Evolutionary conservation across 805 yeast species (phyloP), one percentile per base, ranked within the genome.

Genomic region (Lipomyces chichibuensis): DNA sequence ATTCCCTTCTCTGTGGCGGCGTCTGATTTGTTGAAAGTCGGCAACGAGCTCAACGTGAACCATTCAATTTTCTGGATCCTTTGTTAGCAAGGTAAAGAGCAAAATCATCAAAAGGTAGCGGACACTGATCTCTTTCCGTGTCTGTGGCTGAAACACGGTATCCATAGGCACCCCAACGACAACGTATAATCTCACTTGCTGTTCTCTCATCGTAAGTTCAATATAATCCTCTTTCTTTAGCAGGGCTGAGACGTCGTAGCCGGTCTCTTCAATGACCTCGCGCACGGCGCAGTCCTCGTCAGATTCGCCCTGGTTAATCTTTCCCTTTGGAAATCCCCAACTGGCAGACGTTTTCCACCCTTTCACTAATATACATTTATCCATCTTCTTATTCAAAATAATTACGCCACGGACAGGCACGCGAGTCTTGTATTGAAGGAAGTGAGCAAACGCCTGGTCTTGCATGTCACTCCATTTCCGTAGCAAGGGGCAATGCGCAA

Each of bases 371-470:
- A 96, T 23, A 37, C 73, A 69, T 49, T 67, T 91, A 64, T 87
- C 84, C 80, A 92, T 77, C 43, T 83, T 84, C 62, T 84, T 81
- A 75, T 91, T 92, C 74, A 95, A 84, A 62, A 96, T 81, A 8
- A 97, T 97, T 57, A 94, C 95, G 39, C 99, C 99, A 74, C 99
- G 84, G 1, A 95, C 99, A 0, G 99, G 99, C 66, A 95, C 94
- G 1, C 89, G 86, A 33, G 88, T 85, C 79, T 95, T 95, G 80
- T 95, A 95, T 75, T 85, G 85, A 32, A 92, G 89, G 77, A 95
- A 96, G 74, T 87, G 84, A 51, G 87, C 82, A 60, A 93, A 78
- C 0, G 97, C 98, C 64, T 87, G 88, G 54, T 80, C 79, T 8
- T 75, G 75, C 63, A 77, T 74, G 20, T 69, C 67, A 65, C 76